phyloP scores from a whole-genome alignment of 441 rosid genomes.

The Arabidopsis hybrid region DNA sequence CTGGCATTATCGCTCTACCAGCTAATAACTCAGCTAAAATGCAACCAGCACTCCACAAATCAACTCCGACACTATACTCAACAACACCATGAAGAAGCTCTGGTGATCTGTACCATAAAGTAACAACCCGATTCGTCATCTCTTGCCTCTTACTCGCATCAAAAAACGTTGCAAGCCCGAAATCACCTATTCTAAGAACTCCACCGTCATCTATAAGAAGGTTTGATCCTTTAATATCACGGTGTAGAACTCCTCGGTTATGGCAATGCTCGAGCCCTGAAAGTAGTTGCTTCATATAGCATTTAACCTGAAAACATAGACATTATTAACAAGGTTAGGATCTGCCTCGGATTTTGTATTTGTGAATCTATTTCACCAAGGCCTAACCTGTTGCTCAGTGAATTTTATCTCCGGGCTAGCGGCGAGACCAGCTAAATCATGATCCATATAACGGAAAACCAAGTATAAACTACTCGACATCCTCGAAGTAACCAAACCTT shows the following conservation, averaged over 20 bases:
- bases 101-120: conserved; percentile 95
- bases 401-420: conserved; percentile 85
- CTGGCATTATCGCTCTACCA: conserved; percentile 97
- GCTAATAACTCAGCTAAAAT: conserved; percentile 91
- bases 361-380: conserved; percentile 10
- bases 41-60: conserved; percentile 98
- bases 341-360: not conserved
- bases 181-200: conserved; percentile 88
- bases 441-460: conserved; percentile 91
- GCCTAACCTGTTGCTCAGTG: conserved; percentile 79
- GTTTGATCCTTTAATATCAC: conserved; percentile 95
- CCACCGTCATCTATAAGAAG: conserved; percentile 90
- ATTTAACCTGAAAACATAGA: conserved; percentile 69
- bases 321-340: not conserved
- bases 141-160: conserved; percentile 81
- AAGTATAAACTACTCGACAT: conserved; percentile 96
- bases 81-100: conserved; percentile 94
- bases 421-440: conserved; percentile 92
- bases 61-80: conserved; percentile 87
- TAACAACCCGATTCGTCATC: conserved; percentile 94
- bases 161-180: conserved; percentile 87
- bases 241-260: conserved; percentile 85
- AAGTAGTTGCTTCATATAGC: conserved; percentile 81
- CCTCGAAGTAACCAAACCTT: conserved; percentile 95
- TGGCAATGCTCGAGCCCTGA: conserved; percentile 98